Evolutionary conservation across 2,329 filamentous ascomycete genomes (phyloP).

Genomic region (Cryphonectria parasitica): DNA sequence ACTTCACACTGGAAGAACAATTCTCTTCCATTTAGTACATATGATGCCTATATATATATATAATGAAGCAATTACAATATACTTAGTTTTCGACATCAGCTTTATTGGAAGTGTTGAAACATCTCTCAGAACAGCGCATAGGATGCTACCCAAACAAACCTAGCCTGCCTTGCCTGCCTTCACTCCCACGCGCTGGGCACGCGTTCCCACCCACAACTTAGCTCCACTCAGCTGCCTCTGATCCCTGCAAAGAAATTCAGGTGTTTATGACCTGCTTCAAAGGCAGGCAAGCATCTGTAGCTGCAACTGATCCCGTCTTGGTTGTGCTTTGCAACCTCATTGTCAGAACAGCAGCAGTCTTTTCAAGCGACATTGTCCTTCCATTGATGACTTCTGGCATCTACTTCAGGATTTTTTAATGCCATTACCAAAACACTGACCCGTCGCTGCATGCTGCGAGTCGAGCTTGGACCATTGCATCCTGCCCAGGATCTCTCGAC

Average conservation of each 20-base stretch:
- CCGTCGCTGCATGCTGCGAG: conserved; percentile 40
- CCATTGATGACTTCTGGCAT: neutral
- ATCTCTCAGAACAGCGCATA: neutral
- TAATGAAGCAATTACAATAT: neutral
- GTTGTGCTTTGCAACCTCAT: conserved; percentile 1
- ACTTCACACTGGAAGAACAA: neutral
- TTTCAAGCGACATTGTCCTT: neutral
- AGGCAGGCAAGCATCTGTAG: conserved; percentile 9
- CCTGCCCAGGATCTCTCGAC: conserved; percentile 12
- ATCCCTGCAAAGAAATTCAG: conserved; percentile 31
- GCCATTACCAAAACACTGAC: conserved; percentile 10
- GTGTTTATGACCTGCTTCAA: conserved; percentile 27
- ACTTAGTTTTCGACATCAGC: neutral
- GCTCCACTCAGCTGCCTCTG: conserved; percentile 21
- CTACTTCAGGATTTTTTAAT: neutral
- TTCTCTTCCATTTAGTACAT: neutral
- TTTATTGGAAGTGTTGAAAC: neutral
- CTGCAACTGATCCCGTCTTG: neutral
- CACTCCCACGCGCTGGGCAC: conserved; percentile 34
- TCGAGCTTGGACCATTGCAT: conserved; percentile 19
- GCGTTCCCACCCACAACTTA: conserved; percentile 33
- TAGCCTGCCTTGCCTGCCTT: conserved; percentile 32
- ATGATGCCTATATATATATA: neutral
- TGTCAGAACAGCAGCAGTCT: conserved; percentile 24
- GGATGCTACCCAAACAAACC: conserved; percentile 28